phyloP scores from a whole-genome alignment of 1,284 basidiomycete species.

The Tetrapyrgos nigripes region DNA sequence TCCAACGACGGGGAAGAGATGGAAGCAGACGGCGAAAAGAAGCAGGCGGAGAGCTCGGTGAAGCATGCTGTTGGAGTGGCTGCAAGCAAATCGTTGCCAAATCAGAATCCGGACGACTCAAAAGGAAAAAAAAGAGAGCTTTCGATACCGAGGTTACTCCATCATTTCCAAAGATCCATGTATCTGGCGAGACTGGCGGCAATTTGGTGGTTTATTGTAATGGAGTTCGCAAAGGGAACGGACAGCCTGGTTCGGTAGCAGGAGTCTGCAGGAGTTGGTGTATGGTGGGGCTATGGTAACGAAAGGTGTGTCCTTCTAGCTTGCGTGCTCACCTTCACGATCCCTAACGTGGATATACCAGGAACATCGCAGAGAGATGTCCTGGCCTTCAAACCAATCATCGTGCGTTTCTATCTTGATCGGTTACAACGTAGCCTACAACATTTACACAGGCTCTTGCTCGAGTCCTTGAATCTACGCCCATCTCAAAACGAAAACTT shows the following conservation, averaged over 20 bases:
- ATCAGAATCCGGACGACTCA: not conserved
- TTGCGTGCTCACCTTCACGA: not conserved
- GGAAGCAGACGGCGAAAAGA: not conserved
- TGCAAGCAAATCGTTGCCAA: too few species aligned
- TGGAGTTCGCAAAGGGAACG: constrained; percentile 69
- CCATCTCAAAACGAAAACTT: constrained; percentile 44
- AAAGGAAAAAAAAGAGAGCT: constrained; percentile 16
- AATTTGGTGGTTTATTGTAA: constrained; percentile 63
- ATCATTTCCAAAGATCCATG: not conserved
- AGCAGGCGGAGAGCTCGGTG: not conserved
- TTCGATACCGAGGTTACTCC: constrained; percentile 1
- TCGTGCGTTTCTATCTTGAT: constrained; percentile 45
- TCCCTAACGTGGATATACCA: constrained; percentile 24
- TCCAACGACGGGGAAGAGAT: not conserved
- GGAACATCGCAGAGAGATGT: constrained; percentile 68
- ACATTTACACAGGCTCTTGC: constrained; percentile 55
- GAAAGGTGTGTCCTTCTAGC: constrained; percentile 42
- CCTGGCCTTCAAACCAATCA: constrained; percentile 72
- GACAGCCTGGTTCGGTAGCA: constrained; percentile 50
- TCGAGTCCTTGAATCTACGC: constrained; percentile 60
- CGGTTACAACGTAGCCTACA: not conserved
- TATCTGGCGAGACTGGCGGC: not conserved
- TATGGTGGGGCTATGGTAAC: constrained; percentile 63
- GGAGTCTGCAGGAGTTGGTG: constrained; percentile 67
- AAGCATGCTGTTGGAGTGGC: not conserved